Evolutionary conservation across 805 yeast species (phyloP).

Genomic region (Ogataea trehalophila): DNA sequence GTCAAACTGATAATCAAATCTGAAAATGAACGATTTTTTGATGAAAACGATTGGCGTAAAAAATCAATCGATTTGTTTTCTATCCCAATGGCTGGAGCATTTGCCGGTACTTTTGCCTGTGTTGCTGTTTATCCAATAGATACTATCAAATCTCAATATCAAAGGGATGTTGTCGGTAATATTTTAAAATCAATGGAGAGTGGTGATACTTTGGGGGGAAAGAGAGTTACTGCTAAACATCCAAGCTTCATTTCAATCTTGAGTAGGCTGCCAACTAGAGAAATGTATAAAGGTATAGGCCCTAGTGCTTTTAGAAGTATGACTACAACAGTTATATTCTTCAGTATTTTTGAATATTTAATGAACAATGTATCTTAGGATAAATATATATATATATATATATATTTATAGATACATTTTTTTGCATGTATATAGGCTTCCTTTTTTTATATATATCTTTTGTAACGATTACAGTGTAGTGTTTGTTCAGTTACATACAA

Average conservation of each 20-base stretch:
- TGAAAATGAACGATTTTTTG: conserved; percentile 16
- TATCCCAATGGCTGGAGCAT: conserved; percentile 69
- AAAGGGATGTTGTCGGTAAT: conserved; percentile 66
- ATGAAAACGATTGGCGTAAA: conserved; percentile 9
- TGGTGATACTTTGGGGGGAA: conserved; percentile 16
- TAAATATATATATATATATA: no score
- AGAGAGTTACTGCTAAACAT: conserved; percentile 21
- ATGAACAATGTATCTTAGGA: conserved; percentile 49
- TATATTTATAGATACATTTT: no score
- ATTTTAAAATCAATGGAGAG: conserved; percentile 47
- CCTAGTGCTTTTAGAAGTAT: conserved; percentile 71
- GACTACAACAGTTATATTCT: conserved; percentile 69
- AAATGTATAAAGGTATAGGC: conserved; percentile 73
- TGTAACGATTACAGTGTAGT: no score
- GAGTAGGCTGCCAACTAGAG: conserved; percentile 31
- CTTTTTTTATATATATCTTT: neutral
- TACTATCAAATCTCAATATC: conserved; percentile 71
- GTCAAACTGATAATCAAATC: conserved; percentile 45
- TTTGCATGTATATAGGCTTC: neutral
- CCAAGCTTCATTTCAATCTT: conserved; percentile 21
- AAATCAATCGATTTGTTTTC: conserved; percentile 35
- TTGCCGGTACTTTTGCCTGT: conserved; percentile 76
- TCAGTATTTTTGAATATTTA: conserved; percentile 63
- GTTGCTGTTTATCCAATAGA: conserved; percentile 72
- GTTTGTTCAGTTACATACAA: no score